Evolutionary conservation across 202 grass and related monocot species (phyloP).

Genomic region (Cymbopogon flexuosus): DNA sequence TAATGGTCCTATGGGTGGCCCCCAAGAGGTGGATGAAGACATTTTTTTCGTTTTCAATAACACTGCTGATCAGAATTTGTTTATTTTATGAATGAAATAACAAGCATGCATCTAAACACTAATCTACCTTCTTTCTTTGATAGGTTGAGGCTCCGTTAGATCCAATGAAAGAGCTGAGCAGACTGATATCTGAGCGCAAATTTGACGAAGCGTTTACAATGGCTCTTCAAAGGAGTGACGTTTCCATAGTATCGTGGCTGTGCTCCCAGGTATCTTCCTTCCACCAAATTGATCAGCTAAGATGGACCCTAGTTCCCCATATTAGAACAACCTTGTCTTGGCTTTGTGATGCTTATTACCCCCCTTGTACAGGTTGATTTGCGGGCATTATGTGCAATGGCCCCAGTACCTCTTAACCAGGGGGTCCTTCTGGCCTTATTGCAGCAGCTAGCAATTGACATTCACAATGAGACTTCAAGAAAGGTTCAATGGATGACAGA

Average conservation of each 20-base stretch:
- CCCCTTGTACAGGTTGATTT: slow-evolving; percentile 79
- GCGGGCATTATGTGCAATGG: slow-evolving; percentile 52
- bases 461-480: slow-evolving; percentile 63
- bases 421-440: slow-evolving; percentile 89
- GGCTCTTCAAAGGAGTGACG: slow-evolving; percentile 89
- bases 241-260: slow-evolving; percentile 90
- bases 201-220: slow-evolving; percentile 92
- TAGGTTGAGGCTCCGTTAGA: slow-evolving; percentile 77
- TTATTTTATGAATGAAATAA: slow-evolving; percentile 9
- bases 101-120: not conserved
- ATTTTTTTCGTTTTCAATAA: slow-evolving; percentile 8
- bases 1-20: slow-evolving; percentile 59
- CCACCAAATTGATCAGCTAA: slow-evolving; percentile 9
- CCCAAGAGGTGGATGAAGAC: slow-evolving; percentile 45
- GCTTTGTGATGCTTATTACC: slow-evolving; percentile 28
- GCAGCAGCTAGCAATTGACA: slow-evolving; percentile 89
- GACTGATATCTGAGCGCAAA: slow-evolving; percentile 77
- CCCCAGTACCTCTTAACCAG: slow-evolving; percentile 68
- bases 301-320: not conserved
- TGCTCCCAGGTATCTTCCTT: slow-evolving; percentile 70
- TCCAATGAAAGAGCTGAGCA: slow-evolving; percentile 75
- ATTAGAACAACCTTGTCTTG: not conserved
- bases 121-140: slow-evolving; percentile 10
- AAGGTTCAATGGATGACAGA: slow-evolving; percentile 89
- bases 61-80: not conserved